Conservation (phyloP, 2,329 filamentous ascomycete species). For the Monosporascus sp. region DNA sequence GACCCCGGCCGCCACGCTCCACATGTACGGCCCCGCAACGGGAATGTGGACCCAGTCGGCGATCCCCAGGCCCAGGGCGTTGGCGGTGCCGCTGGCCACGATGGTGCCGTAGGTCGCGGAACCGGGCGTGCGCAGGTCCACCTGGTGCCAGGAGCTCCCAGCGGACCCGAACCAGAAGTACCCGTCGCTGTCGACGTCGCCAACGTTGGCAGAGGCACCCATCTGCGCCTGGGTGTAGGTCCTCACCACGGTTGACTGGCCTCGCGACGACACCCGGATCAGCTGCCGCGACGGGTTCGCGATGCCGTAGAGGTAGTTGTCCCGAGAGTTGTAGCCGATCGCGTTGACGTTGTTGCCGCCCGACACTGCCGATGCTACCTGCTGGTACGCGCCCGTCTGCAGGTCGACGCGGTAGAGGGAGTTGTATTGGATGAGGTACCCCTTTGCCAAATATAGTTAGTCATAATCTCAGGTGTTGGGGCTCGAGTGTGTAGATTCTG, state of each 20-base stretch:
- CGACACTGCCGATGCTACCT: background rate
- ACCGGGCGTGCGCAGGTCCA: background rate
- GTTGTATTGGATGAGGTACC: conserved; percentile 1
- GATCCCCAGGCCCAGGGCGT: background rate
- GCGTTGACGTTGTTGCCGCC: background rate
- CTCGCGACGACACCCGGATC: background rate
- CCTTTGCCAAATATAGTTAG: background rate
- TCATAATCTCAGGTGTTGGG: background rate
- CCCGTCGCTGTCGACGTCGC: background rate
- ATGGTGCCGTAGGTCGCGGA: conserved; percentile 1
- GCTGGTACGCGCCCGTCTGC: background rate
- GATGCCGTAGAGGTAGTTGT: conserved; percentile 3
- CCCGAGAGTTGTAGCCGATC: conserved; percentile 1
- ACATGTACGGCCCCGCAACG: background rate
- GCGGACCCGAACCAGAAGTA: background rate
- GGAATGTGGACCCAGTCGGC: conserved; percentile 2
- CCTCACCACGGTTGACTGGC: background rate
- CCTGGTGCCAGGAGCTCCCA: background rate
- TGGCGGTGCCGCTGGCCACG: background rate
- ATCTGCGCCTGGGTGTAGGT: background rate
- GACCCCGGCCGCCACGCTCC: background rate
- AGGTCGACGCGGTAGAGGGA: conserved; percentile 1
- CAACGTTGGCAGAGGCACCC: background rate
- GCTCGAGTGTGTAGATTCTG: background rate
- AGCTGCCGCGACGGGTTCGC: background rate